phyloP scores from a whole-genome alignment of 106 monocot species.

The Dendrobium chrysotoxum region DNA sequence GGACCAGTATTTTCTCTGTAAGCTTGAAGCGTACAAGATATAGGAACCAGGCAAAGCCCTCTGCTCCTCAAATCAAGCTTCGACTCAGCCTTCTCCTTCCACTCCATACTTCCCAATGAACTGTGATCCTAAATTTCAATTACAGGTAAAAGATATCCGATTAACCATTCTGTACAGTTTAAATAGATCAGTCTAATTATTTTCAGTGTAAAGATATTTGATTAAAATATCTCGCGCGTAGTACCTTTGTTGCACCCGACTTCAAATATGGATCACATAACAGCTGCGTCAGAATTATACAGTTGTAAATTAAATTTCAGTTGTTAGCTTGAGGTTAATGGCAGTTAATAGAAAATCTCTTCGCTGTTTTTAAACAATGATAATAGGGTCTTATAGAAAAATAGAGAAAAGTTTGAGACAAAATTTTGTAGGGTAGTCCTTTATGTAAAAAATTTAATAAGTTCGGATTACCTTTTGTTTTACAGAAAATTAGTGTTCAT shows the following conservation, averaged over 20 bases:
- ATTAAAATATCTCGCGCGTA: not conserved
- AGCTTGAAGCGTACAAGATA: slow-evolving; percentile 62
- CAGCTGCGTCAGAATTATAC: slow-evolving; percentile 34
- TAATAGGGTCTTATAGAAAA: no score
- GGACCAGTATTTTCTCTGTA: slow-evolving; percentile 56
- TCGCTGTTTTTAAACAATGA: no score
- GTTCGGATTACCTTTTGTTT: no score
- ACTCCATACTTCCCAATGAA: slow-evolving; percentile 51
- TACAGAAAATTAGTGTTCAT: no score
- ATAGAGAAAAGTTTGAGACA: no score
- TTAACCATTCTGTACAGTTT: not conserved
- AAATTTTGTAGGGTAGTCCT: no score
- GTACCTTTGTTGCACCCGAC: slow-evolving; percentile 53
- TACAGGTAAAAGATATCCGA: not conserved
- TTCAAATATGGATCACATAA: slow-evolving; percentile 76
- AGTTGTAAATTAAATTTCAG: no score
- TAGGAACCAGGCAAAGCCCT: slow-evolving; percentile 80
- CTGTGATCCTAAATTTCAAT: slow-evolving; percentile 45
- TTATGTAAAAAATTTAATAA: no score
- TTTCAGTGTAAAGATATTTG: not conserved
- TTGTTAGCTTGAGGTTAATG: no score
- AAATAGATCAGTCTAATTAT: not conserved
- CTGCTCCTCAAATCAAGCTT: slow-evolving; percentile 61
- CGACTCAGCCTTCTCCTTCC: slow-evolving; percentile 47
- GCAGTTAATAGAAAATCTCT: no score